phyloP scores from a whole-genome alignment of 805 yeast species.

The Kuraishia capsulata region DNA sequence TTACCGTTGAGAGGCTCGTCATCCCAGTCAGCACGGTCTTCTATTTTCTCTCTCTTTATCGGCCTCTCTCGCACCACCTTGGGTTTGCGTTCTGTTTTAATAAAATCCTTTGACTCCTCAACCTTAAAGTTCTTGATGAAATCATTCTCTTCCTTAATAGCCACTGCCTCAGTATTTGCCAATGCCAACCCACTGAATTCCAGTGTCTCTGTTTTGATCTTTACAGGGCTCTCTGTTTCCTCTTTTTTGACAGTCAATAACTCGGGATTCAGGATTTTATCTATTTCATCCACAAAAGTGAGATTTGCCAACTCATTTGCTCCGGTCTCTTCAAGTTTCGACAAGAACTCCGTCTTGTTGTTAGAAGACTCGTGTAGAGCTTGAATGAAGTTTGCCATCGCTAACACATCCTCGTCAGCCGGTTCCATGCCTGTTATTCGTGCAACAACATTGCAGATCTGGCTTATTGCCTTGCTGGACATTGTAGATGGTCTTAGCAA shows the following conservation, averaged over 20 bases:
- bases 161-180: not conserved
- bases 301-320: slow-evolving; percentile 6
- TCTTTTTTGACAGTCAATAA: not conserved
- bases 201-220: not conserved
- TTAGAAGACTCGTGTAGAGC: slow-evolving; percentile 4
- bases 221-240: not conserved
- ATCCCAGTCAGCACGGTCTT: slow-evolving; percentile 9
- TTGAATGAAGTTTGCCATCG: slow-evolving; percentile 6
- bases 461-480: not conserved
- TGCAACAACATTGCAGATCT: not conserved
- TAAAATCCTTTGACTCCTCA: no score
- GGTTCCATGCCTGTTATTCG: not conserved
- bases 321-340: slow-evolving; percentile 5
- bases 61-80: not conserved
- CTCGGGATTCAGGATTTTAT: not conserved
- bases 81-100: not conserved
- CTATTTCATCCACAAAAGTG: not conserved
- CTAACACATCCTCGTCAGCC: slow-evolving; percentile 4
- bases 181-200: not conserved
- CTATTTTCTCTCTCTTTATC: not conserved
- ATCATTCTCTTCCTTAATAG: not conserved
- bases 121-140: no score
- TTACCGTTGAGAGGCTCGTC: slow-evolving; percentile 29
- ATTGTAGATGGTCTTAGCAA: no score
- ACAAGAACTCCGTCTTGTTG: slow-evolving; percentile 4